Percentiles rank a stretch among this genome's conserved stretches.
These are phyloP conservation scores for Cyclaneusma minus DNA, from an alignment of 2,329 filamentous ascomycete genomes.

Conservation along the genomic window DNA sequence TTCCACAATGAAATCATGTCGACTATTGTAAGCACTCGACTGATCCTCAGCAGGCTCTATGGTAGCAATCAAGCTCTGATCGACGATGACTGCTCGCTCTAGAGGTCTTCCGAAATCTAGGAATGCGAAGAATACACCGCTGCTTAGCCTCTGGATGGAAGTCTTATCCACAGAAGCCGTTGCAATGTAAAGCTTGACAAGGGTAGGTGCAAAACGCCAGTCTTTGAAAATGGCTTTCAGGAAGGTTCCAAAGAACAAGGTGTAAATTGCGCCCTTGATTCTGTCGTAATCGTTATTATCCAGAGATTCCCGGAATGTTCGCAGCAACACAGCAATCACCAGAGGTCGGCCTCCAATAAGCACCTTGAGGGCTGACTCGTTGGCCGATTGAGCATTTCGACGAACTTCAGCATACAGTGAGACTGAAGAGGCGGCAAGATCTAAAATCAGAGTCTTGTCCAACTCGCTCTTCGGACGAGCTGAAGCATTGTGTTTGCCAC, in stretches of 20 bases:
- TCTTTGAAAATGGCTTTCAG: constrained; percentile 78
- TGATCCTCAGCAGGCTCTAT: constrained; percentile 59
- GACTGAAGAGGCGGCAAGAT: constrained; percentile 78
- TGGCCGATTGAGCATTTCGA: constrained; percentile 79
- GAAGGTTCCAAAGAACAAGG: constrained; percentile 74
- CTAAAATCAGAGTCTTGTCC: constrained; percentile 70
- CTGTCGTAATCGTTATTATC: constrained; percentile 70
- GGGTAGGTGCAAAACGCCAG: constrained; percentile 86
- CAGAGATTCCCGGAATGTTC: constrained; percentile 63
- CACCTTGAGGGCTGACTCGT: constrained; percentile 85
- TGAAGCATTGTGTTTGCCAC: constrained; percentile 85
- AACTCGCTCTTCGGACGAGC: constrained; percentile 80
- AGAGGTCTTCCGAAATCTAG: constrained; percentile 84
- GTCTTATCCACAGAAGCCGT: constrained; percentile 84
- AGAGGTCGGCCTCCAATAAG: constrained; percentile 77
- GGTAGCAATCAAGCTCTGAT: constrained; percentile 52
- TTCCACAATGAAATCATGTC: constrained; percentile 58
- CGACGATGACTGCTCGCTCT: constrained; percentile 71
- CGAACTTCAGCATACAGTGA: constrained; percentile 92
- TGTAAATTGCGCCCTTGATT: constrained; percentile 91
- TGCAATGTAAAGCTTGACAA: constrained; percentile 80
- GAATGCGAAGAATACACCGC: constrained; percentile 67
- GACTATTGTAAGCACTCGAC: constrained; percentile 33
- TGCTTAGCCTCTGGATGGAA: constrained; percentile 81
- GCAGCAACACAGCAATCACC: constrained; percentile 76